Percentiles rank a stretch among this genome's conserved stretches.
Evolutionary conservation across 345 rosid species (phyloP).

Genomic region (Reutealis trisperma): DNA sequence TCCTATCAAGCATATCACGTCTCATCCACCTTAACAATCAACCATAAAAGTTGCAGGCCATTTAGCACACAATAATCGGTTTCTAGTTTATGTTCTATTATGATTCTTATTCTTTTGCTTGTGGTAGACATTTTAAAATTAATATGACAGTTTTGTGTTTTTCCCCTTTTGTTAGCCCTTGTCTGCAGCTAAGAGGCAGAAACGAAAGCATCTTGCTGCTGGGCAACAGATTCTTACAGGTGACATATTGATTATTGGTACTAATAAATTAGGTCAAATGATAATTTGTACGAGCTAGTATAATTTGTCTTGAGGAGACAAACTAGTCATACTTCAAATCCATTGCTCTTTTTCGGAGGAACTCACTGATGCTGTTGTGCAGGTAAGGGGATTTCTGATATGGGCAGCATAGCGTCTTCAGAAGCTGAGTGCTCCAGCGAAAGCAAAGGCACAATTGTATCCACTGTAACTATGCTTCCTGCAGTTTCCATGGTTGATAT

Average conservation of each 20-base stretch:
- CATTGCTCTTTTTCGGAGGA: slow-evolving; percentile 20
- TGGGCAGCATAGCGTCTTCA: slow-evolving; percentile 14
- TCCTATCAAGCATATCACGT: not conserved
- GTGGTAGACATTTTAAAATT: not conserved
- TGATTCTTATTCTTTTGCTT: not conserved
- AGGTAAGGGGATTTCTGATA: slow-evolving; percentile 37
- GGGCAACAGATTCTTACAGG: slow-evolving; percentile 21
- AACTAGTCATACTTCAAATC: not conserved
- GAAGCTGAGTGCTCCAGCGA: not conserved
- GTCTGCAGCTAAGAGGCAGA: slow-evolving; percentile 22
- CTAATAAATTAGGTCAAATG: not conserved
- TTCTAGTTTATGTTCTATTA: not conserved
- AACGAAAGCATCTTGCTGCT: slow-evolving; percentile 12
- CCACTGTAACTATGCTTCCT: slow-evolving; percentile 4
- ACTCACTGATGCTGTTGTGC: slow-evolving; percentile 33
- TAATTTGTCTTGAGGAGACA: not conserved
- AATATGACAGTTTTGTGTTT: not conserved
- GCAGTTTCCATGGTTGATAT: slow-evolving; percentile 10
- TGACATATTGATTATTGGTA: slow-evolving; percentile 7
- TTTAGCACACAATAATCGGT: not conserved
- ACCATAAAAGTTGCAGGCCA: not conserved
- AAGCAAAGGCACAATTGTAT: not conserved
- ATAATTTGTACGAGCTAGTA: not conserved
- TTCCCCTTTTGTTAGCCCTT: slow-evolving; percentile 19
- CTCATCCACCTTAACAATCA: not conserved